Percentiles rank a stretch among this genome's conserved stretches.
phyloP scores from a whole-genome alignment of 257 asterid genomes.

The Gardenia jasminoides region DNA sequence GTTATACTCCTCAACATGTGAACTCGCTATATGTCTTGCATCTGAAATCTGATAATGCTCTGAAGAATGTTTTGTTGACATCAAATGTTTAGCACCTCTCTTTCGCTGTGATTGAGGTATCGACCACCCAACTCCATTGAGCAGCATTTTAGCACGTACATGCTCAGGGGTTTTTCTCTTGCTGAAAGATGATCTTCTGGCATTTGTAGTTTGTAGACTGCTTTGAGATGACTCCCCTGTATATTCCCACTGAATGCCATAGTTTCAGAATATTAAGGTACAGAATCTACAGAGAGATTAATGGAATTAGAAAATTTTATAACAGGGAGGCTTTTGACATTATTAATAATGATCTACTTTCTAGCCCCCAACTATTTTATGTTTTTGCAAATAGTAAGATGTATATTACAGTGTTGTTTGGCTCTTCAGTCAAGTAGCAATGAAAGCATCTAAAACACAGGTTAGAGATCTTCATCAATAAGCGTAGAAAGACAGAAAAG shows the following conservation, averaged over 20 bases:
- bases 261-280: conserved; percentile 26
- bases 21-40: conserved; percentile 42
- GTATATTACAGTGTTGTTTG: not conserved
- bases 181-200: conserved; percentile 43
- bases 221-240: conserved; percentile 64
- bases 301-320: conserved; percentile 12
- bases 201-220: conserved; percentile 43
- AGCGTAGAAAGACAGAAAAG: not conserved
- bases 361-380: not conserved
- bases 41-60: conserved; percentile 48
- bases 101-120: conserved; percentile 75
- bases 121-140: conserved; percentile 88
- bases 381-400: not conserved
- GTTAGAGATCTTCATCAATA: not conserved
- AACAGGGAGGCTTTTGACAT: not conserved
- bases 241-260: conserved; percentile 75
- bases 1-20: conserved; percentile 51
- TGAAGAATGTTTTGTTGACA: conserved; percentile 30
- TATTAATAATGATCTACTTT: not conserved
- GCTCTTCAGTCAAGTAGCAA: not conserved
- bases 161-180: conserved; percentile 52
- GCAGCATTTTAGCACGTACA: conserved; percentile 61
- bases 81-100: conserved; percentile 40
- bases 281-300: conserved; percentile 4
- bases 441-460: too few species aligned